A percentile compares a stretch with the other conserved stretches of the same genome.
Evolutionary conservation across 1,139 yeast genomes (phyloP).

Genomic region (Hyphopichia wangnamkhiaoensis): DNA sequence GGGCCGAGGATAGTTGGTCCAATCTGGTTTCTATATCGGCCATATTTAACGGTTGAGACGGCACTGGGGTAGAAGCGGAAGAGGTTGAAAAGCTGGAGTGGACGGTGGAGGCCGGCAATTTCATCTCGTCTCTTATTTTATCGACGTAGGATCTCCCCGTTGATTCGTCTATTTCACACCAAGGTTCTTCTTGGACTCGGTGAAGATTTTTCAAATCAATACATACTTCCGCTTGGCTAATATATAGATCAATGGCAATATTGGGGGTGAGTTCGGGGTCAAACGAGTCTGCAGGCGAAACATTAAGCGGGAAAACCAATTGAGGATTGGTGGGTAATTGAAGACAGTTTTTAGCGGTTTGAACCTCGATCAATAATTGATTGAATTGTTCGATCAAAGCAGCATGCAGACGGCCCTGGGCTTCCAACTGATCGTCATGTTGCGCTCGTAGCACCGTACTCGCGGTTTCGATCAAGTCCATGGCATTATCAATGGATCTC

Average conservation of each 20-base stretch:
- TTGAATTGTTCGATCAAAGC: slow-evolving; percentile 26
- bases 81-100: slow-evolving; percentile 3
- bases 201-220: slow-evolving; percentile 43
- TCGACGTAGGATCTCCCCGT: slow-evolving; percentile 44
- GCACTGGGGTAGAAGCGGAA: slow-evolving; percentile 3
- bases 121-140: slow-evolving; percentile 44
- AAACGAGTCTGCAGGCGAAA: slow-evolving; percentile 25
- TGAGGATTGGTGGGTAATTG: slow-evolving; percentile 47
- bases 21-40: slow-evolving; percentile 21
- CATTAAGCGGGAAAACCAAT: slow-evolving; percentile 42
- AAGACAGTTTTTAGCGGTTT: slow-evolving; percentile 34
- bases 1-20: slow-evolving; percentile 1
- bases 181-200: slow-evolving; percentile 40
- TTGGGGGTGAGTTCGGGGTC: slow-evolving; percentile 35
- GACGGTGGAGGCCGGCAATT: slow-evolving; percentile 20
- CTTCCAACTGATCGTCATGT: slow-evolving; percentile 17
- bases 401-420: slow-evolving; percentile 6
- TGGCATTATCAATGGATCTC: slow-evolving; percentile 32
- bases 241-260: slow-evolving; percentile 40
- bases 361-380: slow-evolving; percentile 28
- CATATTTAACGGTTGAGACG: slow-evolving; percentile 17
- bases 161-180: slow-evolving; percentile 37
- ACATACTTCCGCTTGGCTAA: slow-evolving; percentile 48
- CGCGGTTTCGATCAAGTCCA: slow-evolving; percentile 23
- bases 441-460: slow-evolving; percentile 7